A percentile compares a stretch with the other conserved stretches of the same genome.
Conservation (phyloP, 257 asterid genomes). For the Paraleonurus japonicus region DNA sequence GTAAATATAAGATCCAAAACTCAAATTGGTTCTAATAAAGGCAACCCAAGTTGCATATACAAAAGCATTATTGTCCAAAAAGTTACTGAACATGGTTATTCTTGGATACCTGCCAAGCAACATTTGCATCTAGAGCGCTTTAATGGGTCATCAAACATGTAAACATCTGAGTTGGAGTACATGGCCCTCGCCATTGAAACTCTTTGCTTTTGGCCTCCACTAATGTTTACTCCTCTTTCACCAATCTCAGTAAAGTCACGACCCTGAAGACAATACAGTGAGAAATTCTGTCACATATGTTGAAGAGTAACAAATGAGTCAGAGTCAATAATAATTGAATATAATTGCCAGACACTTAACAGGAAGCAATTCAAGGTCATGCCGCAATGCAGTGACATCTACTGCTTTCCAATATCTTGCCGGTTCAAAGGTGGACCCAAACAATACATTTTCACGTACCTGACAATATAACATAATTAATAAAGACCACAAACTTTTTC, state of each 20-base stretch:
- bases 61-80: too few species aligned
- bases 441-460: constrained; percentile 83
- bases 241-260: constrained; percentile 93
- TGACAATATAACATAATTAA: constrained; percentile 23
- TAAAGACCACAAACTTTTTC: constrained; percentile 3
- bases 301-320: not conserved
- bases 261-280: constrained; percentile 50
- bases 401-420: constrained; percentile 68
- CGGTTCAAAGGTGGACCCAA: constrained; percentile 69
- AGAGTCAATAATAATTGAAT: not conserved
- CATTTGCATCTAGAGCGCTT: constrained; percentile 93
- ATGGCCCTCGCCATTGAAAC: constrained; percentile 96
- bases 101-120: constrained; percentile 65
- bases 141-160: constrained; percentile 86
- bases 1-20: constrained; percentile 3
- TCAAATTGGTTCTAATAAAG: not conserved
- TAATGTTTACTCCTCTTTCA: constrained; percentile 89
- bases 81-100: not conserved
- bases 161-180: constrained; percentile 84
- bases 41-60: not conserved
- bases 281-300: constrained; percentile 3
- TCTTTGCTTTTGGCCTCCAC: constrained; percentile 97
- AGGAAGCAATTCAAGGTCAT: constrained; percentile 82
- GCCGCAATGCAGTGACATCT: constrained; percentile 69
- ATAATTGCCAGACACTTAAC: constrained; percentile 43